phyloP scores from a whole-genome alignment of 1,284 basidiomycete genomes.

The Fomes fomentarius region DNA sequence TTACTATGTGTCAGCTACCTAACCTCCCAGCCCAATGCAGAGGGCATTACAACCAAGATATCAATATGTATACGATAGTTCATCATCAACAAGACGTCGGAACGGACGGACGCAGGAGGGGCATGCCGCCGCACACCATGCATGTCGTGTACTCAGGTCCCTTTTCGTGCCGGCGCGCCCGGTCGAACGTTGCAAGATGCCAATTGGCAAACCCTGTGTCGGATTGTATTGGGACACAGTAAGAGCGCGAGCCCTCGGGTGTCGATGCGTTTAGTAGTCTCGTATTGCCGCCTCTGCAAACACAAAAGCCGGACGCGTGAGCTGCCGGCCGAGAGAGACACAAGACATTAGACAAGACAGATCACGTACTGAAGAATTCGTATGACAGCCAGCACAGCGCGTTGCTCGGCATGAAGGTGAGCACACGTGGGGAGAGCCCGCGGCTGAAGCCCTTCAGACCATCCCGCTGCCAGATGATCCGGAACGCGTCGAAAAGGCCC shows the following conservation, averaged over 20 bases:
- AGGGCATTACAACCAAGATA: constrained; percentile 10
- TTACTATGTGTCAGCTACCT: constrained; percentile 1
- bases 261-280: constrained; percentile 20
- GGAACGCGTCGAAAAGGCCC: constrained; percentile 89
- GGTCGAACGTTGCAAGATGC: background rate
- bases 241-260: background rate
- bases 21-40: background rate
- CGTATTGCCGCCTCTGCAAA: constrained; percentile 71
- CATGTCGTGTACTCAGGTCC: background rate
- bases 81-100: background rate
- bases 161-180: background rate
- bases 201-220: background rate
- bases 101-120: background rate
- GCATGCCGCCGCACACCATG: background rate
- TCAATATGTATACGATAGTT: constrained; percentile 12
- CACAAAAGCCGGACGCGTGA: constrained; percentile 5
- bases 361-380: constrained; percentile 92
- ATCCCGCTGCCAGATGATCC: constrained; percentile 87
- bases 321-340: background rate
- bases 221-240: background rate
- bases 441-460: constrained; percentile 86
- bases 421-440: constrained; percentile 88
- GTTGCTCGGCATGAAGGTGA: constrained; percentile 97
- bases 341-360: background rate
- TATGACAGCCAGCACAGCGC: constrained; percentile 98